Percentiles rank a stretch among this genome's conserved stretches.
Conservation (phyloP, 352 stramenopile species). For the Halophytophthora polymorphica region DNA sequence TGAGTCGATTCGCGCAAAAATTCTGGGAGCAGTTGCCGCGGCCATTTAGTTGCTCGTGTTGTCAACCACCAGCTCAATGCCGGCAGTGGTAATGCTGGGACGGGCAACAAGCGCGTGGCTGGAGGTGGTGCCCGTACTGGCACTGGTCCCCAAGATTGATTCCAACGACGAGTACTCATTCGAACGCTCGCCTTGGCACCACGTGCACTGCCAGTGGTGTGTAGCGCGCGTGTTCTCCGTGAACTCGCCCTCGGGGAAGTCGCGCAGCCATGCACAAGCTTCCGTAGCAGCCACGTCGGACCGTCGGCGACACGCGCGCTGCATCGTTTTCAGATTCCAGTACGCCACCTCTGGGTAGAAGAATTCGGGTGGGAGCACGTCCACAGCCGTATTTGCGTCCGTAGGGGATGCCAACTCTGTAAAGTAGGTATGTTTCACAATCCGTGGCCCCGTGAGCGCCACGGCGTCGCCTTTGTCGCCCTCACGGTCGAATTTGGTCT, state of each 20-base stretch:
- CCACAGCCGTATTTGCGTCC: constrained; percentile 7
- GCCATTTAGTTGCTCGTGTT: no score
- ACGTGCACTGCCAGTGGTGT: constrained; percentile 64
- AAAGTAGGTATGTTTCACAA: constrained; percentile 45
- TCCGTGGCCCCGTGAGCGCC: constrained; percentile 43
- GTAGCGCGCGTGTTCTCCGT: constrained; percentile 39
- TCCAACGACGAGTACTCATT: constrained; percentile 24
- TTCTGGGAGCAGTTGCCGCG: no score
- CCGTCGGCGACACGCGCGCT: constrained; percentile 17
- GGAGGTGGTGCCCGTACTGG: background rate
- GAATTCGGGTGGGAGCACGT: constrained; percentile 34
- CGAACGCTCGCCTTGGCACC: constrained; percentile 36
- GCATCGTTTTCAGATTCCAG: constrained; percentile 46
- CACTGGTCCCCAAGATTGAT: constrained; percentile 17
- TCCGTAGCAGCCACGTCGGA: constrained; percentile 20
- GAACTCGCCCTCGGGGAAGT: constrained; percentile 43
- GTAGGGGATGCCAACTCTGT: constrained; percentile 1
- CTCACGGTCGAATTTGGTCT: constrained; percentile 31
- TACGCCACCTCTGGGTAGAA: constrained; percentile 58
- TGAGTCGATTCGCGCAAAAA: no score
- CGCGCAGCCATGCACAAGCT: constrained; percentile 35
- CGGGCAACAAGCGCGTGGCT: constrained; percentile 6
- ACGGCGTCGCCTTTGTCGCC: constrained; percentile 26
- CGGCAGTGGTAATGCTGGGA: constrained; percentile 15
- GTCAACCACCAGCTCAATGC: constrained; percentile 12